phyloP scores from a whole-genome alignment of 768 basidiomycete genomes.

The Mycena floridula region DNA sequence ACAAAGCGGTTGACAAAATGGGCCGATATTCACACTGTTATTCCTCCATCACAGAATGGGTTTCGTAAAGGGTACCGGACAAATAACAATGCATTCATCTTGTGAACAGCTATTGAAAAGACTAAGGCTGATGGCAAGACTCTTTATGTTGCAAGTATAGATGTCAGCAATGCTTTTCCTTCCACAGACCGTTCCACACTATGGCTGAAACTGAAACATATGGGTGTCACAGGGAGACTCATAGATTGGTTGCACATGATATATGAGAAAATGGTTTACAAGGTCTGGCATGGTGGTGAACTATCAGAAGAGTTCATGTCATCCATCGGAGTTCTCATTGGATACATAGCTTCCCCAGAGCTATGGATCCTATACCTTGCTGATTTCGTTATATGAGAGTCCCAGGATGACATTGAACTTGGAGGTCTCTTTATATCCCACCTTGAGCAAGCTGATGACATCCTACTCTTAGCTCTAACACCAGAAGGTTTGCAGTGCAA shows the following conservation, averaged over 20 bases:
- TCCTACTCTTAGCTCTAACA: constrained; percentile 14
- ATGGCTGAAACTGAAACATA: constrained; percentile 20
- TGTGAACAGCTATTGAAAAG: constrained; percentile 14
- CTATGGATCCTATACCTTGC: constrained; percentile 21
- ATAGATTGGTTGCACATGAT: constrained; percentile 23
- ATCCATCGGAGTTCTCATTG: constrained; percentile 18
- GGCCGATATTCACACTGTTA: constrained; percentile 10
- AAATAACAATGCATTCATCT: too few relatives aligned
- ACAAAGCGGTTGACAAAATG: not conserved
- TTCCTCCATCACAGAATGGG: constrained; percentile 25
- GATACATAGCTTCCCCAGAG: constrained; percentile 19
- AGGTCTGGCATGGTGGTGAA: constrained; percentile 8
- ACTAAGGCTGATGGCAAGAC: constrained; percentile 5
- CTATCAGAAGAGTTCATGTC: constrained; percentile 13
- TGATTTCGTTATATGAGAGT: constrained; percentile 9
- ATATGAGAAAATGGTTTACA: constrained; percentile 16
- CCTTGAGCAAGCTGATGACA: constrained; percentile 21
- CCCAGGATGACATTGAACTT: constrained; percentile 12
- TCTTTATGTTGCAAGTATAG: constrained; percentile 15
- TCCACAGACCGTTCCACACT: constrained; percentile 23
- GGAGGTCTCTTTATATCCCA: constrained; percentile 9
- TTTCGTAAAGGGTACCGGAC: constrained; percentile 20
- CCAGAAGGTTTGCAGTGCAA: constrained; percentile 11
- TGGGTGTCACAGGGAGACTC: constrained; percentile 15
- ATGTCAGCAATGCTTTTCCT: constrained; percentile 29